Base-by-base conservation (phyloP, 2,329 filamentous ascomycete genomes). In the Colletotrichum tropicicola region DNA sequence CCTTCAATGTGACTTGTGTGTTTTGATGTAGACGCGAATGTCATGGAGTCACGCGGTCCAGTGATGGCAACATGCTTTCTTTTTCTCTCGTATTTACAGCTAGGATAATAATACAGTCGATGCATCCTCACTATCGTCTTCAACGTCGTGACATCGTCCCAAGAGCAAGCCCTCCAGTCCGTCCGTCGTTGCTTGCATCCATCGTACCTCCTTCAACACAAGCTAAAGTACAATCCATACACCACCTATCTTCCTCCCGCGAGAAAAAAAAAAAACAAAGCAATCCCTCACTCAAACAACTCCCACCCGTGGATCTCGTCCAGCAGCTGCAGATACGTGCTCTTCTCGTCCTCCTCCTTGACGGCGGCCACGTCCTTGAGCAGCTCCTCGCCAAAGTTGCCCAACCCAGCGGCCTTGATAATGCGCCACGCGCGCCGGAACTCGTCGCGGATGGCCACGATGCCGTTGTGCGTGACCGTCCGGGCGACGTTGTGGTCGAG, bases 401-500 rank as follows among this genome's bases (percentile, higher is more conserved):
- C 76, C 44, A 79, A 81, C 5, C 87, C 85, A 3, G 86, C 78
- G 6, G 77, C 77, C 68, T 80, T 83, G 67, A 94, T 87, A 62
- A 97, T 91, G 35, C 87, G 82, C 87, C 92, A 92, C 3, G 92
- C 93, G 19, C 93, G 86, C 17, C 92, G 86, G 72, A 97, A 96
- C 77, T 97, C 93, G 70, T 96, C 91, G 41, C 92, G 85, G 65
- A 97, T 96, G 1, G 90, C 86, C 2, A 92, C 90, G 68, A 97
- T 92, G 2, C 93, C 93, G 65, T 89, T 87, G 72, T 95, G 92
- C 6, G 91, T 94, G 1, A 97, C 93, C 0, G 93, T 97, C 52
- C 93, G 85, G 3, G 92, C 94, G 32, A 97, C 91, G 70, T 97
- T 98, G 77, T 97, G 93, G 41, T 93, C 90, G 2, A 89, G 79